phyloP scores from a whole-genome alignment of 2,329 filamentous ascomycete genomes.

The Epichloe sibirici region DNA sequence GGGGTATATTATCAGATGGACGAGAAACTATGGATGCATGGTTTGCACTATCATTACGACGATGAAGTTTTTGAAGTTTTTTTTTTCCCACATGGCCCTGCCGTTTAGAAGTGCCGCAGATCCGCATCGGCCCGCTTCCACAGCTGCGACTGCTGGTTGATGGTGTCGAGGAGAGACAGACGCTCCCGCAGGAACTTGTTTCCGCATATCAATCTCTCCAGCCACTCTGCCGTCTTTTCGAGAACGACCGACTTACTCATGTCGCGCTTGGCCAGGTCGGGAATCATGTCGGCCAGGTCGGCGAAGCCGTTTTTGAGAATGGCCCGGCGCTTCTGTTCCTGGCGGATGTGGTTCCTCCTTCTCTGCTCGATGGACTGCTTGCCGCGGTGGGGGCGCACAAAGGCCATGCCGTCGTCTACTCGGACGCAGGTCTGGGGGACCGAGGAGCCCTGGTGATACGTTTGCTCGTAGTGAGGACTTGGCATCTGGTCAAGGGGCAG shows the following conservation, averaged over 20 bases:
- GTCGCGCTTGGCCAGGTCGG: background rate
- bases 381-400: background rate
- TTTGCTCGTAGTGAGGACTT: no score
- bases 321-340: slow-evolving; percentile 1
- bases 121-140: no score
- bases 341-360: slow-evolving; percentile 1
- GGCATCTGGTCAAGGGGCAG: no score
- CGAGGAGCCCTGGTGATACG: no score
- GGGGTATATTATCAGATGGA: no score
- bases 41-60: no score
- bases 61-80: no score
- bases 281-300: background rate
- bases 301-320: background rate
- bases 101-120: no score
- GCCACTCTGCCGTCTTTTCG: slow-evolving; percentile 1
- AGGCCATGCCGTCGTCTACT: background rate
- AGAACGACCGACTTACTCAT: slow-evolving; percentile 1
- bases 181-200: slow-evolving; percentile 1
- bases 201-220: background rate
- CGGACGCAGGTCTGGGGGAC: background rate
- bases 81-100: no score
- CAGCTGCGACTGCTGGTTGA: background rate
- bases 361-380: background rate
- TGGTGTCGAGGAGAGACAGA: background rate
- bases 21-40: no score